Evolutionary conservation across 2,329 filamentous ascomycete species (phyloP).

Genomic region (Ramichloridium luteum): DNA sequence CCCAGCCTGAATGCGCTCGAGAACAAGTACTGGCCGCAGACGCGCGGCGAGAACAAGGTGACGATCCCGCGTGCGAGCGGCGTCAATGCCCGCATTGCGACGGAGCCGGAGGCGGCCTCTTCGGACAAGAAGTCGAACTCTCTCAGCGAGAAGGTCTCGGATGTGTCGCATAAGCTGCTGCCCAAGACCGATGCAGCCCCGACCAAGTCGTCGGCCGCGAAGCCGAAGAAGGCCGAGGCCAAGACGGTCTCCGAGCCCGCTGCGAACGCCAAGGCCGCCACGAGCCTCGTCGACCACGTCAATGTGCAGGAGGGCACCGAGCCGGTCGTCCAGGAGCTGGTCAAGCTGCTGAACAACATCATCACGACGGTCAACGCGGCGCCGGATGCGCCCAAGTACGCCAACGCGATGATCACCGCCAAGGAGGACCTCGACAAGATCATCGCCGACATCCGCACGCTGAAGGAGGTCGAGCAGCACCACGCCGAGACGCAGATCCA

Average conservation of each 20-base stretch:
- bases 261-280: constrained; percentile 42
- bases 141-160: constrained; percentile 5
- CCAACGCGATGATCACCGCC: constrained; percentile 66
- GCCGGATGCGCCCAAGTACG: constrained; percentile 63
- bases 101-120: constrained; percentile 48
- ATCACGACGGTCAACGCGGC: constrained; percentile 89
- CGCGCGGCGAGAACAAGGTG: constrained; percentile 53
- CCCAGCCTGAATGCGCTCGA: constrained; percentile 37
- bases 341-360: constrained; percentile 91
- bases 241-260: constrained; percentile 22
- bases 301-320: constrained; percentile 65
- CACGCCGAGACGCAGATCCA: constrained; percentile 65
- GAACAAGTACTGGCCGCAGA: constrained; percentile 31
- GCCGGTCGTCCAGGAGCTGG: constrained; percentile 80
- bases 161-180: constrained; percentile 8
- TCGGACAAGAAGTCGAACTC: constrained; percentile 39
- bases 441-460: constrained; percentile 60
- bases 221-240: constrained; percentile 9
- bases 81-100: constrained; percentile 64
- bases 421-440: constrained; percentile 72
- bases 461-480: constrained; percentile 58
- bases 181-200: constrained; percentile 10
- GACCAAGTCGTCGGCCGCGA: background rate
- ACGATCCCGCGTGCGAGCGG: constrained; percentile 79
- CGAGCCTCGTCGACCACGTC: constrained; percentile 59